Conservation (phyloP, 2,329 filamentous ascomycete genomes). For the Endocalyx cinctus region DNA sequence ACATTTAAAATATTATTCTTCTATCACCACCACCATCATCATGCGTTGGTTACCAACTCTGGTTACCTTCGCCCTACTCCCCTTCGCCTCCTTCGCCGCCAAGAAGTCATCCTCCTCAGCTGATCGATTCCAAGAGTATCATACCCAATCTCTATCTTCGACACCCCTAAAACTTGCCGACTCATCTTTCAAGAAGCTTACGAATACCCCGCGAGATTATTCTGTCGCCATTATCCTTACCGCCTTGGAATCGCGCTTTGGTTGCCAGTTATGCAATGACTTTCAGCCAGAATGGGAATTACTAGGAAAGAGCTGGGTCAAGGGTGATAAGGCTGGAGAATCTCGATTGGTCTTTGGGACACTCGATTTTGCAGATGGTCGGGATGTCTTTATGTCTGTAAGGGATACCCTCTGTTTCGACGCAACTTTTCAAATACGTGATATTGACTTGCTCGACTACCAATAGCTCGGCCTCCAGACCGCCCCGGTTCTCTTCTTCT, state of each 20-base stretch:
- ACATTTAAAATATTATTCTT: too few species aligned
- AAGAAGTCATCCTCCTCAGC: constrained; percentile 48
- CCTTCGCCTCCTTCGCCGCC: constrained; percentile 58
- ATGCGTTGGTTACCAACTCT: constrained; percentile 68
- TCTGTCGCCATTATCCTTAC: constrained; percentile 78
- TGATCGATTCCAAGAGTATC: constrained; percentile 68
- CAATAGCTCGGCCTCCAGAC: constrained; percentile 84
- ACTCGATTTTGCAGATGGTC: constrained; percentile 83
- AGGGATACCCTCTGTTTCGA: constrained; percentile 19
- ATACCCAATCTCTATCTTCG: constrained; percentile 60
- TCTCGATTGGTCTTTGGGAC: constrained; percentile 75
- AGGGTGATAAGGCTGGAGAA: constrained; percentile 71
- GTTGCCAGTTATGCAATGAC: constrained; percentile 79
- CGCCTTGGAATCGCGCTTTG: constrained; percentile 76
- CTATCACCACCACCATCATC: constrained; percentile 33
- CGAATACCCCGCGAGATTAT: constrained; percentile 76
- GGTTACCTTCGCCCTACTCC: constrained; percentile 57
- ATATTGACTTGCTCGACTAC: constrained; percentile 4
- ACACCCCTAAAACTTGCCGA: constrained; percentile 76
- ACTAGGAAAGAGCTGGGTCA: constrained; percentile 78
- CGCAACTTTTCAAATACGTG: constrained; percentile 1
- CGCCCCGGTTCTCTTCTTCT: constrained; percentile 83
- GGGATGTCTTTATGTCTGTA: constrained; percentile 82
- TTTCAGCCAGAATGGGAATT: constrained; percentile 95
- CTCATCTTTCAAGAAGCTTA: constrained; percentile 68